Evolutionary conservation across 2,329 filamentous ascomycete genomes (phyloP).

Genomic region (Metarhizium anisopliae): DNA sequence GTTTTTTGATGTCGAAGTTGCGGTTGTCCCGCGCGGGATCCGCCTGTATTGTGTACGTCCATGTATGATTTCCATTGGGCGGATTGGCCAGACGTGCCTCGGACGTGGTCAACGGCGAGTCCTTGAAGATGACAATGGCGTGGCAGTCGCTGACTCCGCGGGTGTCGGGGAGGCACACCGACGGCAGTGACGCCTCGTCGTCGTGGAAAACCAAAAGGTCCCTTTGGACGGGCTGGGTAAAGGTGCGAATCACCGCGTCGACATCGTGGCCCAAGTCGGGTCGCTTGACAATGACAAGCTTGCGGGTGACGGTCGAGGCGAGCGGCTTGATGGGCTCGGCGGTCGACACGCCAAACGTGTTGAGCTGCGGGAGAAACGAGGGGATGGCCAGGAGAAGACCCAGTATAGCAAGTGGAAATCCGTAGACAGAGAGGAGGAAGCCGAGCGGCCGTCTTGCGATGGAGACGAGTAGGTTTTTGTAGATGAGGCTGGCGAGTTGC

Average conservation of each 20-base stretch:
- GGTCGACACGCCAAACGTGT: conserved; percentile 11
- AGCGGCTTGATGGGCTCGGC: conserved; percentile 11
- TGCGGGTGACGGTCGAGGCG: conserved; percentile 11
- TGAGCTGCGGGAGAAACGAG: conserved; percentile 11
- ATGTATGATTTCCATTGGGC: conserved; percentile 12
- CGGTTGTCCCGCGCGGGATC: conserved; percentile 18
- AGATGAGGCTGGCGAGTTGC: not conserved
- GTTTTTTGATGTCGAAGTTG: conserved; percentile 40
- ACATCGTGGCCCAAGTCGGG: conserved; percentile 15
- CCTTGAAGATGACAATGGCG: conserved; percentile 18
- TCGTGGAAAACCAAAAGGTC: conserved; percentile 10
- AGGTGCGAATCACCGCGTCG: conserved; percentile 13
- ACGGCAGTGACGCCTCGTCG: conserved; percentile 9
- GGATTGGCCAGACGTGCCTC: not conserved
- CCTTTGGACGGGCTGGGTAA: conserved; percentile 13
- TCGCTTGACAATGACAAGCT: conserved; percentile 17
- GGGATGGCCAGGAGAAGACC: conserved; percentile 19
- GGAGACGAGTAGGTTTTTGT: not conserved
- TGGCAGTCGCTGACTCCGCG: conserved; percentile 20
- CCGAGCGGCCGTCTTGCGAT: conserved; percentile 5
- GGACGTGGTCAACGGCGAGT: conserved; percentile 17
- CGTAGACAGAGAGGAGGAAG: conserved; percentile 15
- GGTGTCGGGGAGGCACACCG: conserved; percentile 15
- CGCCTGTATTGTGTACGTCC: conserved; percentile 19
- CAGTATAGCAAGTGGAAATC: conserved; percentile 20